Percentiles rank a stretch among this genome's conserved stretches.
Evolutionary conservation across 306 rosid species (phyloP).

Genomic region (Leucaena leucocephala): DNA sequence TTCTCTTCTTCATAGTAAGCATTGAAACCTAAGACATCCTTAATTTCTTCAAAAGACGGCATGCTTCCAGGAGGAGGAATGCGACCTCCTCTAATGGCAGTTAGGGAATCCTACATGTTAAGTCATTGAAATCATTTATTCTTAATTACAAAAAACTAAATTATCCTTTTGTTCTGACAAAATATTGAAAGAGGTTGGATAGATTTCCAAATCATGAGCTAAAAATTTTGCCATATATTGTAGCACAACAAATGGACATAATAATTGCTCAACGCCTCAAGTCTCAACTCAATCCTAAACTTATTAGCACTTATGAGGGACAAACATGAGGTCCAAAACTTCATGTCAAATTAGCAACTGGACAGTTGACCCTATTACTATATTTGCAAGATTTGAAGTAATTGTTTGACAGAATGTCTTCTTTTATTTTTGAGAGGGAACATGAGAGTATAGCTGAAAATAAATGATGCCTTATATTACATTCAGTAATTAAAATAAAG

Average conservation of each 20-base stretch:
- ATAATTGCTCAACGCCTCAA: background rate
- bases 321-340: background rate
- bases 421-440: background rate
- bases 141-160: slow-evolving; percentile 3
- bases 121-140: slow-evolving; percentile 28
- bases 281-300: slow-evolving; percentile 30
- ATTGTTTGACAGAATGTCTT: background rate
- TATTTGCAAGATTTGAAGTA: slow-evolving; percentile 4
- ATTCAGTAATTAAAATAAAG: background rate
- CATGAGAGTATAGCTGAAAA: background rate
- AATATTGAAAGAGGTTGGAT: slow-evolving; percentile 12
- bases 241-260: background rate
- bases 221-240: background rate
- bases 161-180: background rate
- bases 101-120: slow-evolving; percentile 70
- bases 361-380: background rate
- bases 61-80: slow-evolving; percentile 95
- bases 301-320: slow-evolving; percentile 1
- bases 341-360: slow-evolving; percentile 1
- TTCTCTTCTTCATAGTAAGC: slow-evolving; percentile 90
- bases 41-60: slow-evolving; percentile 88
- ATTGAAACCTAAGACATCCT: slow-evolving; percentile 90
- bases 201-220: slow-evolving; percentile 5
- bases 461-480: background rate
- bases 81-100: slow-evolving; percentile 88